These are phyloP conservation scores for Curvularia sp. DNA, from an alignment of 2,329 filamentous ascomycete genomes.

Conservation along the genomic window DNA sequence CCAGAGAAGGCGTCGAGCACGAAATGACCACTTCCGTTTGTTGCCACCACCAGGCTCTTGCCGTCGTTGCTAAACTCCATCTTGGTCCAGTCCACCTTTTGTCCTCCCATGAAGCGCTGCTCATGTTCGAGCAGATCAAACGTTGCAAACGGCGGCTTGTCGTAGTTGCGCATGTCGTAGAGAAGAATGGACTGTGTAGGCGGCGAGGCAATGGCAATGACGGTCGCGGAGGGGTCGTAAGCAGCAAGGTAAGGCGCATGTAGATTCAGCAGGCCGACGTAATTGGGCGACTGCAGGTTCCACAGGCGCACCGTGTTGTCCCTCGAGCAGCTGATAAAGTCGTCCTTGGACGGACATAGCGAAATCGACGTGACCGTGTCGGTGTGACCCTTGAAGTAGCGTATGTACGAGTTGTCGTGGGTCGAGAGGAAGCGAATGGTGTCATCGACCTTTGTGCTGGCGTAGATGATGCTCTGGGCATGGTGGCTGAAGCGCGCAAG, in stretches of 20 bases:
- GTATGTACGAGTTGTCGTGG: slow-evolving; percentile 95
- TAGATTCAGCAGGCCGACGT: slow-evolving; percentile 80
- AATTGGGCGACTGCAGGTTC: slow-evolving; percentile 82
- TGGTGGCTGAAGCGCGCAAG: slow-evolving; percentile 94
- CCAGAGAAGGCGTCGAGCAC: slow-evolving; percentile 93
- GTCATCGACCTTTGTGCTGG: slow-evolving; percentile 93
- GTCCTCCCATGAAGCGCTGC: slow-evolving; percentile 50
- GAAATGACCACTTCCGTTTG: slow-evolving; percentile 84
- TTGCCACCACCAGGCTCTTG: slow-evolving; percentile 82
- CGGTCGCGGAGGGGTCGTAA: slow-evolving; percentile 89
- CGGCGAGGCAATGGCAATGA: slow-evolving; percentile 89
- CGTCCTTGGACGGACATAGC: slow-evolving; percentile 84
- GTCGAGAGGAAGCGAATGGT: slow-evolving; percentile 86
- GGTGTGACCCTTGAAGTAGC: slow-evolving; percentile 93
- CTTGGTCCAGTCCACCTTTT: slow-evolving; percentile 78
- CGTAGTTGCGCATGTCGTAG: slow-evolving; percentile 93
- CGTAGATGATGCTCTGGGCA: slow-evolving; percentile 88
- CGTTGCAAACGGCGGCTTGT: slow-evolving; percentile 85
- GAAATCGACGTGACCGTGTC: slow-evolving; percentile 81
- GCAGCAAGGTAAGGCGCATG: slow-evolving; percentile 82
- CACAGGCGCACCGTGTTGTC: slow-evolving; percentile 93
- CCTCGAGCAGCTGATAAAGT: slow-evolving; percentile 88
- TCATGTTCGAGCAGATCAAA: slow-evolving; percentile 80
- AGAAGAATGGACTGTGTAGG: slow-evolving; percentile 80
- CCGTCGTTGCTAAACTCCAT: slow-evolving; percentile 97